Conservation (phyloP, 176 grass and related monocot species). For the Oryza officinalis region DNA sequence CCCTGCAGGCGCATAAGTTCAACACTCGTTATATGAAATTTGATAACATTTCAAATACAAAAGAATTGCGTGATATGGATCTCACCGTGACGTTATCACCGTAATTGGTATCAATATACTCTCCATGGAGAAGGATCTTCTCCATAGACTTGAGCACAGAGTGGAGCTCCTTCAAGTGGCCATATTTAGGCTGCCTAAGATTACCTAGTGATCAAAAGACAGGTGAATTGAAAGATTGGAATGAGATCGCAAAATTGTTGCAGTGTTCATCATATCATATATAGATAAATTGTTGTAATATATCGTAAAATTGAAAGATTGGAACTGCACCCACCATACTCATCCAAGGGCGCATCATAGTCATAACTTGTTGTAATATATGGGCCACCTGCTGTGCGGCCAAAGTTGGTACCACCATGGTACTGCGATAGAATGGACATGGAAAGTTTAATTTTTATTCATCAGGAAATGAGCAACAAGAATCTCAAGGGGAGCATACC, state of each 20-base stretch:
- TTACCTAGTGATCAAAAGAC: constrained; percentile 42
- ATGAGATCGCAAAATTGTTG: not conserved
- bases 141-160: constrained; percentile 56
- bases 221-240: not conserved
- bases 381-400: constrained; percentile 69
- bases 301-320: too few relatives aligned
- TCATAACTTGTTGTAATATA: constrained; percentile 87
- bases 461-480: not conserved
- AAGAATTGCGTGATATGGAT: not conserved
- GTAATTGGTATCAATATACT: constrained; percentile 33
- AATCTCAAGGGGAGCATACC: constrained; percentile 21
- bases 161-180: constrained; percentile 85
- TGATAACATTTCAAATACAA: not conserved
- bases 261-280: not conserved
- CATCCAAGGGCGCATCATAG: constrained; percentile 88
- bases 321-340: constrained; percentile 70
- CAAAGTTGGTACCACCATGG: constrained; percentile 91
- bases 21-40: not conserved
- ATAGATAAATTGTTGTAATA: too few relatives aligned
- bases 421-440: constrained; percentile 25
- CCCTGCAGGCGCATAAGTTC: not conserved
- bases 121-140: constrained; percentile 53
- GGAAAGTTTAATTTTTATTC: not conserved
- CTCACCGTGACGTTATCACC: constrained; percentile 40
- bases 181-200: constrained; percentile 79